Evolutionary conservation across 2,329 filamentous ascomycete genomes (phyloP).

Genomic region (Talaromyces albobiverticillius): DNA sequence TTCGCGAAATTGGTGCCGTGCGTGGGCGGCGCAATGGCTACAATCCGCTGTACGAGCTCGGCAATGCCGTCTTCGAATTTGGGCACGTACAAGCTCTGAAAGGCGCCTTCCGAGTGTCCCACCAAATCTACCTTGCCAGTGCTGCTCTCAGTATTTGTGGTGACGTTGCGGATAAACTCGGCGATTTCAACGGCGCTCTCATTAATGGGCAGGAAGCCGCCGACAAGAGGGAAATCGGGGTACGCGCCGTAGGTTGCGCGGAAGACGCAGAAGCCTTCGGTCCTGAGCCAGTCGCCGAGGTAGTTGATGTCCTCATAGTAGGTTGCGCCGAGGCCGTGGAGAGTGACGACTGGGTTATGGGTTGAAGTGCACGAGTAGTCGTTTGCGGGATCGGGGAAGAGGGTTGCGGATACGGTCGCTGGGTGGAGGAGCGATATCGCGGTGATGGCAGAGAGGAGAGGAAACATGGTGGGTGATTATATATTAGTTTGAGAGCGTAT

Average conservation of each 20-base stretch:
- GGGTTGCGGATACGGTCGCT: slow-evolving; percentile 7
- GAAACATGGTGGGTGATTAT: background rate
- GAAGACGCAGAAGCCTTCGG: slow-evolving; percentile 43
- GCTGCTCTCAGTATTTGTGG: slow-evolving; percentile 32
- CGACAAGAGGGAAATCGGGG: slow-evolving; percentile 34
- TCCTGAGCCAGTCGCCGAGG: slow-evolving; percentile 34
- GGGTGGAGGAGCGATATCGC: background rate
- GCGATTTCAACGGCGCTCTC: slow-evolving; percentile 41
- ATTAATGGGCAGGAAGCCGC: slow-evolving; percentile 37
- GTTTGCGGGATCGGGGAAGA: slow-evolving; percentile 21
- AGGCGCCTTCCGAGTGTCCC: slow-evolving; percentile 45
- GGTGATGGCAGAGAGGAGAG: slow-evolving; percentile 1
- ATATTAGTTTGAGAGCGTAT: background rate
- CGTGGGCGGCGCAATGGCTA: slow-evolving; percentile 36
- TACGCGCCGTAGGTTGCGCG: slow-evolving; percentile 42
- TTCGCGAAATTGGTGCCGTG: slow-evolving; percentile 30
- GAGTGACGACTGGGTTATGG: slow-evolving; percentile 33
- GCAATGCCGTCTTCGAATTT: slow-evolving; percentile 32
- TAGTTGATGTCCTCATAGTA: slow-evolving; percentile 37
- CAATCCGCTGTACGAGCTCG: slow-evolving; percentile 29
- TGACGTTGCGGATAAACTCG: slow-evolving; percentile 37
- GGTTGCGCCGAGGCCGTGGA: slow-evolving; percentile 38
- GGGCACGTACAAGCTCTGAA: slow-evolving; percentile 40
- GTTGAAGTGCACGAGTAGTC: slow-evolving; percentile 31
- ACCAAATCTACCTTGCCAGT: slow-evolving; percentile 44